Conservation (phyloP, 2,329 filamentous ascomycete species). For the Ceratocystis albifundus region DNA sequence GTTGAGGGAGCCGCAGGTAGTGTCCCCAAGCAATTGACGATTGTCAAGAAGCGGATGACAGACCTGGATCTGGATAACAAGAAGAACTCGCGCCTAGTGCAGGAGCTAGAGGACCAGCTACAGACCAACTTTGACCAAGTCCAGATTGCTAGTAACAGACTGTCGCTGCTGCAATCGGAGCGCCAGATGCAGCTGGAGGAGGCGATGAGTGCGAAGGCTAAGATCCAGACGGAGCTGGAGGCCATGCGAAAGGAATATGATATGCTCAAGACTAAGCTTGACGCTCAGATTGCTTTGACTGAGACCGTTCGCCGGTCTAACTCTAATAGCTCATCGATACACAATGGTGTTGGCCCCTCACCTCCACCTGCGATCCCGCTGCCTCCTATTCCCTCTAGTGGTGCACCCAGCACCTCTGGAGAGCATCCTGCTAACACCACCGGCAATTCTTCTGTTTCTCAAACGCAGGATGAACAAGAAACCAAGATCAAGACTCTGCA, state of each 20-base stretch:
- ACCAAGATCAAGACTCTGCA: conserved; percentile 90
- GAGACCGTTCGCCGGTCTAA: conserved; percentile 46
- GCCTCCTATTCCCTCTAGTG: conserved; percentile 65
- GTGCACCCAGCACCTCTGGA: neutral
- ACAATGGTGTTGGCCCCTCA: conserved; percentile 80
- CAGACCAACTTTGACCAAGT: conserved; percentile 92
- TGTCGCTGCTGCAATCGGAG: conserved; percentile 70
- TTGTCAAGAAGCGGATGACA: conserved; percentile 53
- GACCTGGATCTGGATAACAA: conserved; percentile 60
- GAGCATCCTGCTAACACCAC: conserved; percentile 35
- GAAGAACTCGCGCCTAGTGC: conserved; percentile 83
- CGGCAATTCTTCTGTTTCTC: conserved; percentile 49
- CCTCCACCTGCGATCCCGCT: conserved; percentile 93
- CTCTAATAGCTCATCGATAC: conserved; percentile 55
- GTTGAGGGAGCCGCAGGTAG: conserved; percentile 35
- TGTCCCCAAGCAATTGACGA: conserved; percentile 46
- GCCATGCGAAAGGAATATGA: conserved; percentile 57
- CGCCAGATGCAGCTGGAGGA: conserved; percentile 68
- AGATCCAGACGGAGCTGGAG: conserved; percentile 58
- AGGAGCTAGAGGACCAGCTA: conserved; percentile 93
- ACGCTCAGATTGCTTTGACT: conserved; percentile 30
- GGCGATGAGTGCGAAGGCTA: conserved; percentile 51
- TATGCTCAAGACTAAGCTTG: conserved; percentile 52
- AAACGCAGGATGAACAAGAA: conserved; percentile 89
- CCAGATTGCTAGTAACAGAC: conserved; percentile 68